Evolutionary conservation across 345 rosid species (phyloP), one percentile per base, ranked within the genome.

Genomic region (Raphanus raphanistrum): DNA sequence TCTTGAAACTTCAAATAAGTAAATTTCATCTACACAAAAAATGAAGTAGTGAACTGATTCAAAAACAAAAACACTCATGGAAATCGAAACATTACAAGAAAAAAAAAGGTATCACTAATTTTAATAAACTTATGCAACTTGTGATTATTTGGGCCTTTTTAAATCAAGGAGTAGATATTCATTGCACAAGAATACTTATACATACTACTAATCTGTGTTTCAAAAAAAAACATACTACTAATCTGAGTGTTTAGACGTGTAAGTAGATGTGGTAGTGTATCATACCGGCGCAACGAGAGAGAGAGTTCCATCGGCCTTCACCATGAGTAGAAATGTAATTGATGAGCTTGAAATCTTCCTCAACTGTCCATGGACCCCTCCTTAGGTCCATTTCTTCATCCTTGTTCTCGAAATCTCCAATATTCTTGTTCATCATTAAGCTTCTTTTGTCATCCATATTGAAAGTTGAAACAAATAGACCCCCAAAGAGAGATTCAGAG

Each of bases 291-390:
- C 82, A 83, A 73, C 90, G 88, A 21, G 98, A 85, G 16, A 92
- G 93, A 55, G 90, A 85, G 74, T 92, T 94, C 98, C 98, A 94
- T 70, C 97, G 90, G 35, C 98, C 98, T 72, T 92, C 97, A 13
- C 97, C 97, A 12, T 92, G 92, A 41, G 81, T 71, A 66, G 91
- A 77, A 83, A 94, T 90, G 88, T 88, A 89, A 85, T 87, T 86
- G 59, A 90, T 83, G 82, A 94, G 97, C 71, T 89, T 87, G 55
- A 86, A 78, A 82, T 94, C 97, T 84, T 94, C 98, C 74, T 94
- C 97, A 33, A 87, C 86, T 0, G 90, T 89, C 98, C 98, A 94
- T 2, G 98, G 98, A 8, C 98, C 98, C 76, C 97, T 80, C 65
- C 90, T 84, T 5, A 94, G 79, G 60, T 87, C 88, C 82, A 73